Percentiles rank a stretch among this genome's conserved stretches.
These are phyloP conservation scores for Cerrena zonata DNA, from an alignment of 1,284 basidiomycete genomes.

Conservation along the genomic window DNA sequence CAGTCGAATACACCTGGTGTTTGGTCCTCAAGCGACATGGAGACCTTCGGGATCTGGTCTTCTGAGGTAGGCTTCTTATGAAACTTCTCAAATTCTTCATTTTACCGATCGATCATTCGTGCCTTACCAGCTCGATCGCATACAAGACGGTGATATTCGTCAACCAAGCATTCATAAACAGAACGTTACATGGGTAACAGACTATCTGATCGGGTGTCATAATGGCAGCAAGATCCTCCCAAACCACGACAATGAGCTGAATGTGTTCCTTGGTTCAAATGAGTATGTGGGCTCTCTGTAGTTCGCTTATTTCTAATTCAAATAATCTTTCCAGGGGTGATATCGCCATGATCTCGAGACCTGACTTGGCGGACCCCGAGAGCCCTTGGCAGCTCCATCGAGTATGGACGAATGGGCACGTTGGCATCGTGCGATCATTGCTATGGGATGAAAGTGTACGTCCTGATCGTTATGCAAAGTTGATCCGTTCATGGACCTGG, in stretches of 20 bases:
- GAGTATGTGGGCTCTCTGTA: conserved; percentile 20
- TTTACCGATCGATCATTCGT: background rate
- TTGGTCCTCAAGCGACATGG: conserved; percentile 80
- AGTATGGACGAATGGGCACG: conserved; percentile 28
- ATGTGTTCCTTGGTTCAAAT: conserved; percentile 34
- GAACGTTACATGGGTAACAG: conserved; percentile 34
- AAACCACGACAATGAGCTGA: conserved; percentile 26
- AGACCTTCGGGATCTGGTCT: conserved; percentile 74
- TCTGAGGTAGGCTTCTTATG: conserved; percentile 42
- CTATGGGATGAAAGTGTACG: conserved; percentile 32
- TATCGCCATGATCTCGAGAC: conserved; percentile 27
- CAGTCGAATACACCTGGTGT: conserved; percentile 32
- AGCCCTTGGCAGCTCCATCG: conserved; percentile 28
- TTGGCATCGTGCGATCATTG: conserved; percentile 30
- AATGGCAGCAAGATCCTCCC: conserved; percentile 19
- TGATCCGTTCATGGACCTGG: background rate
- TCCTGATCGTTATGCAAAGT: background rate
- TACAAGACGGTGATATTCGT: conserved; percentile 31
- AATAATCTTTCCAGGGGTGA: conserved; percentile 26
- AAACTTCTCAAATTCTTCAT: background rate
- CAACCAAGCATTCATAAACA: conserved; percentile 31
- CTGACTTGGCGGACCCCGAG: conserved; percentile 20
- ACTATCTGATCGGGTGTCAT: conserved; percentile 35
- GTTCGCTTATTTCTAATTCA: background rate
- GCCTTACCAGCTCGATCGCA: conserved; percentile 27